phyloP scores from a whole-genome alignment of 148 eudicot genomes.

The Dianthus caryophyllus region DNA sequence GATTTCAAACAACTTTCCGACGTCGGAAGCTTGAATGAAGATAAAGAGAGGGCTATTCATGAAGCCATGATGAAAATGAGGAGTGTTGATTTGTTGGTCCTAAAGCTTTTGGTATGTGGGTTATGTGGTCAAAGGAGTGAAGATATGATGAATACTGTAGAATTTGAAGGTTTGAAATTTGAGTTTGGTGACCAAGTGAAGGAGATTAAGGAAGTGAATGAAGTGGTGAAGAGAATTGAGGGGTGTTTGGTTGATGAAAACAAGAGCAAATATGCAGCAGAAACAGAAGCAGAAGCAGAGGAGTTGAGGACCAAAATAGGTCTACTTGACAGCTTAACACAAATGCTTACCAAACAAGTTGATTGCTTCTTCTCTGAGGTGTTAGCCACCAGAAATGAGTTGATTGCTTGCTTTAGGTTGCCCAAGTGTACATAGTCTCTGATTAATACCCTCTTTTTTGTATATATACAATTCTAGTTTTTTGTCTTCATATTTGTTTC shows the following conservation, averaged over 20 bases:
- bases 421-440: constrained; percentile 2
- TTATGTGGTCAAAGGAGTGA: constrained; percentile 34
- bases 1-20: neutral
- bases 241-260: constrained; percentile 5
- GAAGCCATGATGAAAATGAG: constrained; percentile 44
- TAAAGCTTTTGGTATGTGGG: constrained; percentile 39
- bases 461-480: neutral
- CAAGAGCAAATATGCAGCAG: neutral
- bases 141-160: constrained; percentile 13
- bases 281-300: neutral
- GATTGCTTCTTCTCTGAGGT: constrained; percentile 41
- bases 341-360: constrained; percentile 27
- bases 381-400: constrained; percentile 35
- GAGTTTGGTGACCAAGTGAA: constrained; percentile 15
- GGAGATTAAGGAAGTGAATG: constrained; percentile 51
- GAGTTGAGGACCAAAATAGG: constrained; percentile 32
- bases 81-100: constrained; percentile 33
- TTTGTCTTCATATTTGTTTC: neutral
- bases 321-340: constrained; percentile 27
- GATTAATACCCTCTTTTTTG: neutral
- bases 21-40: constrained; percentile 12
- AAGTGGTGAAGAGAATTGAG: constrained; percentile 15
- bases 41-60: constrained; percentile 33
- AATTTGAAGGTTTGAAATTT: constrained; percentile 26
- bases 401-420: constrained; percentile 38